Conservation (phyloP, 2,329 filamentous ascomycete genomes). For the Pseudomassariella vexata region DNA sequence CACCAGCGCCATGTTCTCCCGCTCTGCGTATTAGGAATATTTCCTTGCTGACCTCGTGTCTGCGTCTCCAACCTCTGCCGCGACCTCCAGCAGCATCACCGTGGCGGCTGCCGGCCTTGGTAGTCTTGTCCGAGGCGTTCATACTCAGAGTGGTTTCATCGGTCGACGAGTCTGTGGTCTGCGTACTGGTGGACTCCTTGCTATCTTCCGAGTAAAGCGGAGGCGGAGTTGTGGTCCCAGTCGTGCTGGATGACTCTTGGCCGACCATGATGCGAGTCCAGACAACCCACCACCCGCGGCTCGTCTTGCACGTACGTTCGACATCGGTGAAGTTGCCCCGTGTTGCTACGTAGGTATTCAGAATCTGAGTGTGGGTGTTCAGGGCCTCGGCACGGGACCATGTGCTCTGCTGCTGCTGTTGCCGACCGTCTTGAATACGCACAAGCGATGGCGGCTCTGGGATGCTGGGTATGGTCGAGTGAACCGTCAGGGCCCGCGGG, state of each 20-base stretch:
- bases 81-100: no score
- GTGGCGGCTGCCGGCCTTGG: conserved; percentile 4
- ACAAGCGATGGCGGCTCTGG: conserved; percentile 37
- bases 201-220: conserved; percentile 1
- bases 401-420: conserved; percentile 17
- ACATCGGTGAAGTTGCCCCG: conserved; percentile 36
- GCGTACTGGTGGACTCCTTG: conserved; percentile 2
- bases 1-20: conserved; percentile 44
- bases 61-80: no score
- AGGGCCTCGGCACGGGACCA: conserved; percentile 61
- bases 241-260: conserved; percentile 4
- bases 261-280: conserved; percentile 51
- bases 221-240: neutral
- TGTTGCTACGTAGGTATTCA: conserved; percentile 49
- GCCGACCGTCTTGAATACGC: conserved; percentile 8
- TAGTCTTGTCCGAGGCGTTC: conserved; percentile 6
- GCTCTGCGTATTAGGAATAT: conserved; percentile 56
- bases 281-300: conserved; percentile 64
- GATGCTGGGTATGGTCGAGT: conserved; percentile 63
- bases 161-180: neutral
- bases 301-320: conserved; percentile 61
- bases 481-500: conserved; percentile 46
- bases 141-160: neutral
- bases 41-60: conserved; percentile 42
- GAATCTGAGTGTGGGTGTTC: conserved; percentile 59